These are phyloP conservation scores for Aspergillus indologenus DNA, from an alignment of 495 filamentous ascomycete genomes.

Conservation along the genomic window DNA sequence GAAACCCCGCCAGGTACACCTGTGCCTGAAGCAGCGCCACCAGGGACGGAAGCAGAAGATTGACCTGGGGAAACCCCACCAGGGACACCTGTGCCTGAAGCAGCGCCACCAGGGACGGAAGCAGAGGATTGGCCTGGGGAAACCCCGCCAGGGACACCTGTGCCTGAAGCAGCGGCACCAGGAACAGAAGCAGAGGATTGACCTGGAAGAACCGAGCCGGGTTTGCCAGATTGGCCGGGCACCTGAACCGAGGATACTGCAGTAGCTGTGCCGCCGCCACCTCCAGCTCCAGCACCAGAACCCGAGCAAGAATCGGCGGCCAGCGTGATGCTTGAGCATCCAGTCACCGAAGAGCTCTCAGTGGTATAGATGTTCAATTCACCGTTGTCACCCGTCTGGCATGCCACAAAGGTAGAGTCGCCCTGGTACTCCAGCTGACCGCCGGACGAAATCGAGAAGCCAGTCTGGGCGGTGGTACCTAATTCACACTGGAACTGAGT, in stretches of 20 bases:
- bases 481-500: constrained; percentile 65
- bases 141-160: background rate
- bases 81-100: constrained; percentile 4
- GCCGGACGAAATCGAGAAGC: constrained; percentile 49
- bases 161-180: background rate
- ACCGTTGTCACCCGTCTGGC: constrained; percentile 47
- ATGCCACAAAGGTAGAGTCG: constrained; percentile 50
- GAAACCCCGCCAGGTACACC: too few relatives aligned
- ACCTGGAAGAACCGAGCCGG: constrained; percentile 3
- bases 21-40: too few relatives aligned
- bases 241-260: constrained; percentile 13
- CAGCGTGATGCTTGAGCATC: constrained; percentile 47
- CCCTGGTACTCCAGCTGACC: constrained; percentile 45
- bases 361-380: constrained; percentile 53
- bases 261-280: constrained; percentile 15
- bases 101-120: background rate
- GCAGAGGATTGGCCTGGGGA: background rate
- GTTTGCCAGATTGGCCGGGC: constrained; percentile 3
- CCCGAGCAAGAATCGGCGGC: constrained; percentile 47
- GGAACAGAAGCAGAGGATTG: background rate
- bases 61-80: too few relatives aligned
- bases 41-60: too few relatives aligned
- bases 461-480: constrained; percentile 41
- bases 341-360: constrained; percentile 39
- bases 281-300: constrained; percentile 23